Base-by-base conservation (phyloP, 163 green algal genomes). In the Chlamydomonas reinhardtii region DNA sequence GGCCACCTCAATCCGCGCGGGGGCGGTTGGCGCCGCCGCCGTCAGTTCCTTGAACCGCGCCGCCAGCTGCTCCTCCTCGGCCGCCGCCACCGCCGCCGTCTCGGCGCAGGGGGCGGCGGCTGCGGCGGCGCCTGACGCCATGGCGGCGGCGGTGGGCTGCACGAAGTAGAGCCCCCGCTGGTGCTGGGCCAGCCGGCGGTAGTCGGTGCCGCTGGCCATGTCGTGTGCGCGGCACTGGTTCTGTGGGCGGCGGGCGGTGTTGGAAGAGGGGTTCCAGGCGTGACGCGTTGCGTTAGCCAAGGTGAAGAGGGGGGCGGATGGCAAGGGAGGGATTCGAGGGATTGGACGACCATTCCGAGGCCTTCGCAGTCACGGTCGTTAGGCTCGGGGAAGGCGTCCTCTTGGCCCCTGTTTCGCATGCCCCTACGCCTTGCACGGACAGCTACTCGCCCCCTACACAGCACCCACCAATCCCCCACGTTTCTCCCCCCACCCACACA, bases 181-280 rank as follows among this genome's bases (percentile, higher is more conserved):
- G 78, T 96, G 92, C 17, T 94, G 91, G 0, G 96, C 96, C 35
- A 98, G 92, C 24, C 88, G 87, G 65, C 97, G 94, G 92, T 99
- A 99, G 90, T 99, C 97, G 0, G 93, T 95, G 25, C 74, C 48
- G 35, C 88, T 95, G 24, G 90, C 92, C 94, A 99, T 99, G 92
- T 99, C 94, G 89, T 99, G 96, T 29, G 96, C 89, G 2, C 94
- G 82, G 85, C 96, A 98, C 54, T 92, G 76, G 29, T 85, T 76
- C 95, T 98, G 91, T 87, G 86, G 61, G 43, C 4, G 70, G 37
- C 6, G 4, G n/a, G 31, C 11, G 6, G 6, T 27, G 59, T 25
- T 65, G 59, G 19, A 16, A 16, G 24, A 17, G 37, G 39, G 39
- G 70, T 59, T 35, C 37, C 20, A 32, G 24, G 35, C 70, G 35